Evolutionary conservation across 2,329 filamentous ascomycete genomes (phyloP).

Genomic region (Pezicula radicicola): DNA sequence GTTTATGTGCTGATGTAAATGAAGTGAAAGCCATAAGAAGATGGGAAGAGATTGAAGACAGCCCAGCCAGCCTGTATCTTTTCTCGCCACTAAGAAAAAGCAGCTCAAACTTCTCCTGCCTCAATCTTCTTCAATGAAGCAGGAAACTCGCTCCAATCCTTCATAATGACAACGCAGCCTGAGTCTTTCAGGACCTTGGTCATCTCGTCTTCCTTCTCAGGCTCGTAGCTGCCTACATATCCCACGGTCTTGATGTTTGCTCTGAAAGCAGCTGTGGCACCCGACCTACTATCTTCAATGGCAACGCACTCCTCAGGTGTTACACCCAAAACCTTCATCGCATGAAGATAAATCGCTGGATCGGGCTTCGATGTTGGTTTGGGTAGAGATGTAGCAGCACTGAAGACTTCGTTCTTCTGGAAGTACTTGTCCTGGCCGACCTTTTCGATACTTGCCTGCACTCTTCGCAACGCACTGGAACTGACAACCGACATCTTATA

Average conservation of each 20-base stretch:
- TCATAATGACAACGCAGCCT: constrained; percentile 61
- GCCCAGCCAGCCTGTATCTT: too few species aligned
- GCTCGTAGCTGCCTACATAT: constrained; percentile 75
- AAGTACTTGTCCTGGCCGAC: constrained; percentile 81
- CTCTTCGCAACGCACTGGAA: constrained; percentile 74
- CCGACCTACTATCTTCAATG: constrained; percentile 86
- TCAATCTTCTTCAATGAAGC: constrained; percentile 19
- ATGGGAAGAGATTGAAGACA: too few species aligned
- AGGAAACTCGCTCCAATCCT: constrained; percentile 53
- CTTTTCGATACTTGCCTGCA: constrained; percentile 75
- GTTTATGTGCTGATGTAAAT: too few species aligned
- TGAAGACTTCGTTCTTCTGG: constrained; percentile 71
- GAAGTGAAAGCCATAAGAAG: too few species aligned
- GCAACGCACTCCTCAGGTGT: constrained; percentile 71
- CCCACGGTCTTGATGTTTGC: constrained; percentile 79
- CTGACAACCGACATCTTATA: constrained; percentile 80
- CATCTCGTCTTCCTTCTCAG: constrained; percentile 61
- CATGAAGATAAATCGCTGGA: constrained; percentile 81
- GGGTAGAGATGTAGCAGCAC: constrained; percentile 73
- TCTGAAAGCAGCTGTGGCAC: constrained; percentile 71
- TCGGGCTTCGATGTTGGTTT: constrained; percentile 88
- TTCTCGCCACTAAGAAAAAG: not conserved
- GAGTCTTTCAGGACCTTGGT: constrained; percentile 55
- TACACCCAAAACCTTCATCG: constrained; percentile 71
- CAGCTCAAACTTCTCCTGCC: constrained; percentile 11